Base-by-base conservation (phyloP, 2,329 filamentous ascomycete species). In the Aspergillus versicolor region DNA sequence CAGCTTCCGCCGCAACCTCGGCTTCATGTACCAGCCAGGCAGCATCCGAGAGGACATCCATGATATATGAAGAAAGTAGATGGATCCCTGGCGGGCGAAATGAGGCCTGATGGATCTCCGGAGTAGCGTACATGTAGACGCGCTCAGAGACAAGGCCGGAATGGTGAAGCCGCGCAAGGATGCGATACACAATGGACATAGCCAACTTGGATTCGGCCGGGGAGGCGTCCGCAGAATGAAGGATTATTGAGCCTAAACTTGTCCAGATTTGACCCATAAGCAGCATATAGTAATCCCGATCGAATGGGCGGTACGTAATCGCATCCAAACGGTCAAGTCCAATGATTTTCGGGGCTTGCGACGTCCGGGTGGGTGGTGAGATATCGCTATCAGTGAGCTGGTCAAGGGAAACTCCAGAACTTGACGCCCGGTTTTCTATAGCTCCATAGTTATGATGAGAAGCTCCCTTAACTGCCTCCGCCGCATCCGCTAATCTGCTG, bases 41-140 rank as follows among this genome's bases (percentile, higher is more conserved):
- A 37, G 78, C 73, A 60, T 81, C 78, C 5, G 79, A 78, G 37
- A 81, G 56, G 52, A 75, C 72, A 47, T 73, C 76, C 73, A 81
- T 75, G 21, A 81, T 80, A 56, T 75, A 71, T 11, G 68, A 73
- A 12, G 74, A 76, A 32, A 81, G 64, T 4, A 80, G 58, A 61
- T 78, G 69, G 49, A 81, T 68, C 4, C 73, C 74, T 5, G 79
- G 78, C 5, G 78, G 76, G 8, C 76, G 70, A 55, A 73, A 73
- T 3, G 68, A 56, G 19, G 62, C 63, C 47, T 71, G 66, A 30
- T 70, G 63, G 27, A 65, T 63, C 45, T 65, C 60, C 15, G 67
- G 67, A 45, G 61, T 53, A 9, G 63, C 59, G 56, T 75, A 76
- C 53, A 74, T 73, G 62, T 81, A 81, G 6, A 80, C 70, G 37